A percentile compares a stretch with the other conserved stretches of the same genome.
These are phyloP conservation scores for Serendipita sp. DNA, from an alignment of 1,284 basidiomycete genomes.

Conservation along the genomic window DNA sequence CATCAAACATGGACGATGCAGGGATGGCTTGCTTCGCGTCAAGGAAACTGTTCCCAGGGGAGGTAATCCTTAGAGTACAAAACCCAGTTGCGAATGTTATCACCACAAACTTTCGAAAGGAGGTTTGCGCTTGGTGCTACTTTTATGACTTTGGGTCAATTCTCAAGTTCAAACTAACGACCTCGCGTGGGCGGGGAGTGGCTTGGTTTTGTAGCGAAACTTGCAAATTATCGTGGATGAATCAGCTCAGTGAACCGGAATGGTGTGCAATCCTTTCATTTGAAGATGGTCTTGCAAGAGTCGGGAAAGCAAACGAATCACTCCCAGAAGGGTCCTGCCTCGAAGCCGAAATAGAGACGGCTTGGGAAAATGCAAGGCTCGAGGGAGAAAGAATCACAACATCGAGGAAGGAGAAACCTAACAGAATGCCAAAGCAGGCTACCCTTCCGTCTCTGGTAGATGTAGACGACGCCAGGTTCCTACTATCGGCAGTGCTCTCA, in stretches of 20 bases:
- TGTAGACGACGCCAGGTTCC: background rate
- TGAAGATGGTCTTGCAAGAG: background rate
- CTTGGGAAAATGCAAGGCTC: background rate
- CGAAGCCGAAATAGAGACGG: background rate
- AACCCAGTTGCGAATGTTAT: background rate
- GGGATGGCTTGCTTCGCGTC: slow-evolving; percentile 1
- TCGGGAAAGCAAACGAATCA: background rate
- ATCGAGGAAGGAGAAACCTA: background rate
- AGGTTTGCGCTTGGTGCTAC: slow-evolving; percentile 2
- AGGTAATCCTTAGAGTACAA: background rate
- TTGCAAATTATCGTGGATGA: background rate
- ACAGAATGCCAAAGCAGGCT: background rate
- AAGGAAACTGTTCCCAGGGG: background rate
- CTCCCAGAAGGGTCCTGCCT: background rate
- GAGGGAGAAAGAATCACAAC: background rate
- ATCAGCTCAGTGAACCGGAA: background rate
- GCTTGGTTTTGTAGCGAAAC: background rate
- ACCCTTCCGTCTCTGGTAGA: background rate
- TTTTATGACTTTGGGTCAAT: background rate
- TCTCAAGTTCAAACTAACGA: background rate
- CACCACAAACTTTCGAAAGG: background rate
- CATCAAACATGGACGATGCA: background rate
- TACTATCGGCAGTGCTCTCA: background rate
- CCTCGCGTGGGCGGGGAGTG: background rate
- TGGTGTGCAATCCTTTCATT: background rate